Base-by-base conservation (phyloP, 495 filamentous ascomycete genomes). In the Glutinoglossum americanum region DNA sequence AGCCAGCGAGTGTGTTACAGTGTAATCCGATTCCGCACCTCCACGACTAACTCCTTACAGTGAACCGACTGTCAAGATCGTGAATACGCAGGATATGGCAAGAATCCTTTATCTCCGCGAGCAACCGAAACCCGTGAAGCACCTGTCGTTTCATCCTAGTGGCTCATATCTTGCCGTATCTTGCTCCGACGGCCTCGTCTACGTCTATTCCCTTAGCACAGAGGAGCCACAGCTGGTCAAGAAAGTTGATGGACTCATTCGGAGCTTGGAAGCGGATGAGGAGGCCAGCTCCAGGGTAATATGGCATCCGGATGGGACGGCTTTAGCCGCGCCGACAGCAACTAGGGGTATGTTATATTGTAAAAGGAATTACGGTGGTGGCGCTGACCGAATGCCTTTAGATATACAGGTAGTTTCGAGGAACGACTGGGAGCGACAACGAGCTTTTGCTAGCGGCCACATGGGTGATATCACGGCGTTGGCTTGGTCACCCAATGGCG, bases 221-320 rank as follows among this genome's bases (percentile, higher is more conserved):
- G 87, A 93, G 27, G 80, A 87, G 62, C 90, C 90, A 0, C 77
- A 85, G 65, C 71, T 97, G 28, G 68, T 89, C 17, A 80, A 76
- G 57, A 92, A 84, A 64, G 73, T 97, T 21, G 90, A 96, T 62
- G 90, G 87, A 0, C 70, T 95, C 51, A 89, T 96, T 61, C 80
- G 79, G 57, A 75, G 75, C 47, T 68, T 92, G 0, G 89, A 97
- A 55, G 76, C 79, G 0, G 87, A 90, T 48, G 78, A 80, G 9
- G 87, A 94, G 59, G 74, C 78, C 2, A 90, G 81, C 61, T 81
- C 87, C 10, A 78, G 78, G 65, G 79, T 82, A 26, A 76, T 81
- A 1, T 98, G 92, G 92, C 90, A 96, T 71, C 93, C 93, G 0
- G 93, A 97, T 64, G 90, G 93, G 6, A 79, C 86, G 47, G 87